Evolutionary conservation across 305 asterid species (phyloP), one percentile per base, ranked within the genome.

Genomic region (Plantago coronopus): DNA sequence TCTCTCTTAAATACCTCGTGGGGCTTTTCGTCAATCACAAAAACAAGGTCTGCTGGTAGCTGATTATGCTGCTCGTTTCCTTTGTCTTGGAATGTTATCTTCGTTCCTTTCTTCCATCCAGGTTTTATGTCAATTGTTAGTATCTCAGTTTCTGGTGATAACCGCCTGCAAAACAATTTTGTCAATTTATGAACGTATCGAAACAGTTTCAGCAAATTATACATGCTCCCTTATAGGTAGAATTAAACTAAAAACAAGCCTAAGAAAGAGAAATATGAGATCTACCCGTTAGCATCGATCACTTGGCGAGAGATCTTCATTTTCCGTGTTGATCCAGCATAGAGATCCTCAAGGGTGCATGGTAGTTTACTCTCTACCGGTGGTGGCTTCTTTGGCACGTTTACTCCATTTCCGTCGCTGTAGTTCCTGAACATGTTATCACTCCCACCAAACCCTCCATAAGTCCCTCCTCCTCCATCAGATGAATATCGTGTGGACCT

Each of bases 51-150:
- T 21, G 94, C 95, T 0, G 99, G 85, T 10, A 87, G 90, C 71
- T 85, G 96, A 37, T 84, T 80, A 48, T 57, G 81, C 54, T 89
- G 96, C 69, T 89, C 91, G 23, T 93, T 89, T 3, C 99, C 97
- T 78, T 93, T 87, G 81, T 85, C 97, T 3, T 80, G 91, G 48
- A 93, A 93, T 5, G 95, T 89, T 59, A 93, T 82, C 81, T 87
- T 89, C 13, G 97, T 89, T 12, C 97, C 99, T 50, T 78, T 87
- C 62, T 79, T 93, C 99, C 99, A 93, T 0, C 96, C 97, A 2
- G 99, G 96, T 78, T 88, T 82, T 51, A 91, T 84, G 27, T 86
- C 95, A 2, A 91, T 88, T 8, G 83, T 79, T 54, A 88, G 12
- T 59, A 88, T 78, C 71, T 91, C 94, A 0, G 88, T 66, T 43